Conservation (phyloP, 2,329 filamentous ascomycete species). For the Didymella pinodella region DNA sequence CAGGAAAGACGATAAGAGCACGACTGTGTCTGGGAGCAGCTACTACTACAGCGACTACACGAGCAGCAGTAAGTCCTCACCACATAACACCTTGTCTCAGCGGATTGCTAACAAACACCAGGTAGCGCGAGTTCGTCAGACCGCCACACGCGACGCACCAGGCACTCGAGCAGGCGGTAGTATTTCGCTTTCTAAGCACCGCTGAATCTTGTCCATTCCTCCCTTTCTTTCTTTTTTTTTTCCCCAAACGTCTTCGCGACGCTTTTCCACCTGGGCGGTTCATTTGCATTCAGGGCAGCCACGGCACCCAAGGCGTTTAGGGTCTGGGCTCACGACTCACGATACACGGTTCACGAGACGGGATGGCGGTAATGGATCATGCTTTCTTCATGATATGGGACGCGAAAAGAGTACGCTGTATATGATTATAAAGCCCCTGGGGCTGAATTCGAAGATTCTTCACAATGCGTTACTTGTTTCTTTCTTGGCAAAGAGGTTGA, state of each 20-base stretch:
- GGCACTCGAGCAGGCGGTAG: constrained; percentile 36
- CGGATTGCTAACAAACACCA: constrained; percentile 35
- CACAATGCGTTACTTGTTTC: too few species aligned
- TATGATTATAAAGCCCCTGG: not conserved
- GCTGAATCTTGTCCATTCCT: constrained; percentile 6
- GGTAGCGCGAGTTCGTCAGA: constrained; percentile 57
- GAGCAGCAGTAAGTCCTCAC: constrained; percentile 55
- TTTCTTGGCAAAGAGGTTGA: too few species aligned
- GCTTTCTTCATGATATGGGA: not conserved
- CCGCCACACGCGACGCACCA: constrained; percentile 51
- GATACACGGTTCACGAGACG: constrained; percentile 11
- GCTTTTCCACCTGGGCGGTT: not conserved
- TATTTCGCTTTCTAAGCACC: not conserved
- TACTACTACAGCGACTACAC: constrained; percentile 58
- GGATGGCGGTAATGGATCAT: not conserved
- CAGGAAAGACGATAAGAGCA: constrained; percentile 54
- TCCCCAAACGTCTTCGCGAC: constrained; percentile 23
- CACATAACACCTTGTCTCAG: too few species aligned
- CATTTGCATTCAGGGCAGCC: constrained; percentile 17
- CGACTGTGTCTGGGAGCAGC: constrained; percentile 49
- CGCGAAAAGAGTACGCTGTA: not conserved
- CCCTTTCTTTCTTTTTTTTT: constrained; percentile 11
- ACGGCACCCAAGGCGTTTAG: constrained; percentile 19
- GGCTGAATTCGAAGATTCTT: too few species aligned
- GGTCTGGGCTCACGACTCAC: constrained; percentile 23